Base-by-base conservation (phyloP, 805 yeast genomes). In the Ogataea salicorniae region DNA sequence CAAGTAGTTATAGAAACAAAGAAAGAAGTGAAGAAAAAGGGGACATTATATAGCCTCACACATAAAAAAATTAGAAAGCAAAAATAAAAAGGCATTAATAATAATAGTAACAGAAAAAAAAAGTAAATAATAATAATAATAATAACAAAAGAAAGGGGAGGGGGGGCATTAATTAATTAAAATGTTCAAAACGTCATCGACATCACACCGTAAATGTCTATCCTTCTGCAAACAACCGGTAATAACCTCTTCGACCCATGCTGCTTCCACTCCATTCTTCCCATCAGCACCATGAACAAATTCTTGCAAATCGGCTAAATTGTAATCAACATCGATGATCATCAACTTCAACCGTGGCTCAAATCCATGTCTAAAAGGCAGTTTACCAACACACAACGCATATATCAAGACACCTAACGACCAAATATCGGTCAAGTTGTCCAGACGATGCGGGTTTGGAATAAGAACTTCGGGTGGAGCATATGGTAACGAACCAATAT, bases 401-500 rank as follows among this genome's bases (percentile, higher is more conserved):
- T 79, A 90, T 4, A 84, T 56, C 52, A 86, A 68, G 0, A 90
- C 87, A 4, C 97, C 98, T 40, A 87, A 73, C 0, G 97, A 95
- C 97, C 97, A 91, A 5, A 87, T 75, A 66, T 91, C 98, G 1
- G 91, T 83, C 37, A 79, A 69, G 2, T 87, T 83, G 2, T 84
- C 84, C 46, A 79, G 59, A 50, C 83, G 70, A n/a, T 34, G 26
- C 5, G 89, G 87, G 39, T 73, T 72, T 1, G 86, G 83, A 37
- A 71, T 69, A 37, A 90, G 67, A 16, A 89, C 71, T 61, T 91
- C 97, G 0, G 98, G 98, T 0, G 96, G 79, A 0, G 97, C 95
- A 63, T 89, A 91, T 0, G 97, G 97, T 33, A 91, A 71, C 1
- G 96, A 90, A 0, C 98, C 98, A 42, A 88, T 86, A 55, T 83